Evolutionary conservation across 2,329 filamentous ascomycete species (phyloP), one percentile per base, ranked within the genome.

Genomic region (Cordyceps cicadae): DNA sequence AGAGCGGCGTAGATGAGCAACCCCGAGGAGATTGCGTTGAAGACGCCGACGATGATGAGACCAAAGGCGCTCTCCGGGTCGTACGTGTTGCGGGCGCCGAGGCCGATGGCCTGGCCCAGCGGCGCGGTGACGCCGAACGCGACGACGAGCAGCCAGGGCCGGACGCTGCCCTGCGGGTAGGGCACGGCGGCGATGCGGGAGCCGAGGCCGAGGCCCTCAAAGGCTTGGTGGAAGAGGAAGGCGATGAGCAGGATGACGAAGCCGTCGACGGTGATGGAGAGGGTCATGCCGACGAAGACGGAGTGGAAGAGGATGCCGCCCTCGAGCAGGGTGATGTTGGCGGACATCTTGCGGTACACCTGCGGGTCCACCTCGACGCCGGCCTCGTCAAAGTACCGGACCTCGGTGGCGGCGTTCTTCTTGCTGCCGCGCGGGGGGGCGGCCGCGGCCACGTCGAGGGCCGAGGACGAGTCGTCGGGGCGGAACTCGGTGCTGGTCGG

Each of bases 221-320:
- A 87, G 65, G 84, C 86, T 67, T 88, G 87, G 68, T 89, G 87
- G 76, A 90, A 89, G 37, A 86, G 74, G 62, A 90, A 89, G 63
- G 87, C 87, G 53, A 88, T 75, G 8, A 89, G 77, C 4, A 90
- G 79, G 29, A 89, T 77, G 60, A 86, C 72, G 70, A 89, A 89
- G 4, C 85, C 82, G 1, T 87, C 84, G 1, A 83, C 82, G 21
- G 86, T 86, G 64, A 90, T 87, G 29, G 84, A 87, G 29, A 90
- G 74, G 0, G 87, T 88, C 79, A 89, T 87, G 62, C 87, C 87
- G 61, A 90, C 87, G 70, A 90, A 90, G 62, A 92, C 81, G 63
- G 85, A 89, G 74, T 92, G 88, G 70, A 92, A 92, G 12, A 92
- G 77, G 64, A 92, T 92, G 63, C 88, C 88, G 61, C 88, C 86